Conservation (phyloP, 768 basidiomycete genomes). For the Mycena rosella region DNA sequence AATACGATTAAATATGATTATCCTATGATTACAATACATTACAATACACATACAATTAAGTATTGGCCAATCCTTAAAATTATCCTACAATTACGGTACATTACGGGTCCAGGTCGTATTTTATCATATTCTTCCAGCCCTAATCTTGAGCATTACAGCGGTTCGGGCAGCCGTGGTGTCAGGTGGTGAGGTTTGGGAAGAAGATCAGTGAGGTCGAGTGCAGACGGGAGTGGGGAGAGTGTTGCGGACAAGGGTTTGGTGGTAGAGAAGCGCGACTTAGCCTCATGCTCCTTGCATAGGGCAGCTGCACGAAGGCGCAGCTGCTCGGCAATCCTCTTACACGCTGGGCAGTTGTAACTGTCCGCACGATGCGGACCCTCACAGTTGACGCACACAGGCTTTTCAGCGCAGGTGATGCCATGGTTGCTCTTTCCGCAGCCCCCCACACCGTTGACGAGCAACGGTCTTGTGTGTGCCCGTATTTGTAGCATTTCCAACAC, state of each 20-base stretch:
- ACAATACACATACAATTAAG: too few species aligned
- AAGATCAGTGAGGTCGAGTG: background rate
- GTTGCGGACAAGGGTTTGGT: background rate
- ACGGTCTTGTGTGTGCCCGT: background rate
- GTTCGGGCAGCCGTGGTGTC: constrained; percentile 16
- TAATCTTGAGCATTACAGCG: background rate
- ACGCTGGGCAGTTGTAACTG: background rate
- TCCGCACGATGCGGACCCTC: too few species aligned
- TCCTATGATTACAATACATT: too few species aligned
- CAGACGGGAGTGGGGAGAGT: background rate
- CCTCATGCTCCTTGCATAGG: too few species aligned
- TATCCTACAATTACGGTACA: too few species aligned
- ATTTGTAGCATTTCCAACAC: constrained; percentile 5
- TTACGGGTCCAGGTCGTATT: too few species aligned
- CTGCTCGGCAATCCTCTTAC: background rate
- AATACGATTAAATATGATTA: too few species aligned
- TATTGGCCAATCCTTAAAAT: too few species aligned
- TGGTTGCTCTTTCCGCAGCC: constrained; percentile 1
- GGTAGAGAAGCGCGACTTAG: background rate
- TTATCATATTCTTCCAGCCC: too few species aligned
- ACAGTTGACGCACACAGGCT: background rate
- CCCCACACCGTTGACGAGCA: background rate
- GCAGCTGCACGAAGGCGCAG: background rate
- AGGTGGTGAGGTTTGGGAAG: background rate
- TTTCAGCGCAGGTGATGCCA: background rate